Base-by-base conservation (phyloP, 768 basidiomycete species). In the Gyrodon lividus region DNA sequence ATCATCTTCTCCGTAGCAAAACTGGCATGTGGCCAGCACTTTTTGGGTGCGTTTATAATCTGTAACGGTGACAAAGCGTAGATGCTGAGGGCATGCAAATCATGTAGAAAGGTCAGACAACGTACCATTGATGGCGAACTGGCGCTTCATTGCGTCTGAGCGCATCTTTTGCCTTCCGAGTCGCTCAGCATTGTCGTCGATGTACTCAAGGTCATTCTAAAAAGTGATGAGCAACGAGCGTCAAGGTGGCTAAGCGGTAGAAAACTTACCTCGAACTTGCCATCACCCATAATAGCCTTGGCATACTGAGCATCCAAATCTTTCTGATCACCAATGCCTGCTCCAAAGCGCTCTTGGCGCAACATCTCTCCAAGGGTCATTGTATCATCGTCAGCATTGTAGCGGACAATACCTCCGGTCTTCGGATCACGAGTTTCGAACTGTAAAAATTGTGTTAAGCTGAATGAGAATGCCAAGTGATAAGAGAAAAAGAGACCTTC, bases 1-100 rank as follows among this genome's bases (percentile, higher is more conserved):
- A 68, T 96, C 93, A 59, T 97, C 92, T 72, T 97, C 90, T n/a
- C 84, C 86, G 62, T 86, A 94, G 65, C 95, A 97, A 66, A 92
- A 92, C 35, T 80, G 81, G 71, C 93, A 99, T 5, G 80, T 78
- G 7, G 94, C 83, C 44, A 98, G 66, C 2, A 82, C 95, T 64
- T 89, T 89, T 73, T 98, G 95, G 0, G 97, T 98, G 37, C 84
- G 82, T 50, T 95, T 95, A 70, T 93, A 98, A 70, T 98, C 96
- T 97, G 61, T 14, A 48, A 31, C 22, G 35, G 41, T 20, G 39
- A 12, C 13, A 39, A 23, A 48, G 51, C 20, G 33, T 2, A n/a
- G 20, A 28, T 6, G 22, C 38, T 31, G 17, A 46, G 26, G 43
- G 46, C 38, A 51, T 54, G 46, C 24, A 48, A 22, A 12, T 8